Evolutionary conservation across 495 filamentous ascomycete genomes (phyloP).

Genomic region (Podospora bellae-mahoneyi): DNA sequence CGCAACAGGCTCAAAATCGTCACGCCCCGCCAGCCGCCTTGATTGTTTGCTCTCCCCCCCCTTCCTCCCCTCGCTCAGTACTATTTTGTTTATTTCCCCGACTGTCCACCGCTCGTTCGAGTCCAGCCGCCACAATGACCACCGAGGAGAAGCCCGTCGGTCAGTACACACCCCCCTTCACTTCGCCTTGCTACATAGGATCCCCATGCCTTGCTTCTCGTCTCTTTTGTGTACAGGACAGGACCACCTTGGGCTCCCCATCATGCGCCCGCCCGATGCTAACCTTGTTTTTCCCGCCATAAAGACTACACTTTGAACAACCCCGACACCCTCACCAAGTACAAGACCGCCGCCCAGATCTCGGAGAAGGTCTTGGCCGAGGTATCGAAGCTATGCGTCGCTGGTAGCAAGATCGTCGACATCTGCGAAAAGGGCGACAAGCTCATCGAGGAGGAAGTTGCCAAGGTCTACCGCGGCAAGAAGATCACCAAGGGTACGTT

Average conservation of each 20-base stretch:
- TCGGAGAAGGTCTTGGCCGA: constrained; percentile 90
- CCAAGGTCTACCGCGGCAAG: constrained; percentile 98
- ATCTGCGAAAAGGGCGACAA: constrained; percentile 95
- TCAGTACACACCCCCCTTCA: constrained; percentile 25
- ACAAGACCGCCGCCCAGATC: constrained; percentile 92
- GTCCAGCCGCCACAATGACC: constrained; percentile 32
- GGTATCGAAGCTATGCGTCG: constrained; percentile 74
- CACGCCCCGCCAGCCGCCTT: constrained; percentile 21
- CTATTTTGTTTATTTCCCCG: background rate
- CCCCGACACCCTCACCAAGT: constrained; percentile 96
- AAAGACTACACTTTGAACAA: constrained; percentile 93
- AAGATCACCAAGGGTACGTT: constrained; percentile 81
- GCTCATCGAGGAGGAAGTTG: constrained; percentile 85
- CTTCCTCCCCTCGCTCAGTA: constrained; percentile 12
- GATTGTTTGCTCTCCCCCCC: constrained; percentile 17
- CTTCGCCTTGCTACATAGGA: background rate
- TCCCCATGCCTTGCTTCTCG: background rate
- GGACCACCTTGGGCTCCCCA: constrained; percentile 1
- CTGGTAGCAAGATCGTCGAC: constrained; percentile 85
- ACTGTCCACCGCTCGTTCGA: constrained; percentile 9
- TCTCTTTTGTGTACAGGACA: background rate
- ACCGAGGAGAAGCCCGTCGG: constrained; percentile 41
- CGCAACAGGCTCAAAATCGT: constrained; percentile 31
- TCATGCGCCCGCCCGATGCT: constrained; percentile 7
- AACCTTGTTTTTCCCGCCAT: background rate